Percentiles rank a stretch among this genome's conserved stretches.
phyloP scores from a whole-genome alignment of 2,329 filamentous ascomycete species.

The Penicillium capsulatum region DNA sequence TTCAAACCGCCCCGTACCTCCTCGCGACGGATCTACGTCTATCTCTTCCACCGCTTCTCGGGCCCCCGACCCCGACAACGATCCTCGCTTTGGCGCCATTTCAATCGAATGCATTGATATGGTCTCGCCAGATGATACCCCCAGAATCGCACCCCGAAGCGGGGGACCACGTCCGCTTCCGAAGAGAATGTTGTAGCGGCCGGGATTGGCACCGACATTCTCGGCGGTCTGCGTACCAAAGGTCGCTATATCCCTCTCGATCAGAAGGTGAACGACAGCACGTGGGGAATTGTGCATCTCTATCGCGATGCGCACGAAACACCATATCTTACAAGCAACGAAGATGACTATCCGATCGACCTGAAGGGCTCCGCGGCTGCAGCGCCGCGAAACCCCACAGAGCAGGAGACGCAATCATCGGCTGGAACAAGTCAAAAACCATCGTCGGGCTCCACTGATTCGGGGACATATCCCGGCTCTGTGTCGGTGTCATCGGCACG shows the following conservation, averaged over 20 bases:
- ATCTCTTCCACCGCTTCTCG: conserved; percentile 7
- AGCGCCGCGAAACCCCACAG: conserved; percentile 23
- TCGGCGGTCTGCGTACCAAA: conserved; percentile 71
- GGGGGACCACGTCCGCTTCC: conserved; percentile 28
- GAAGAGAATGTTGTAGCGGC: conserved; percentile 44
- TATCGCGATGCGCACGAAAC: conserved; percentile 82
- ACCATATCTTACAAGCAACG: conserved; percentile 47
- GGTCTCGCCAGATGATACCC: conserved; percentile 36
- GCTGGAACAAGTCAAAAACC: not conserved
- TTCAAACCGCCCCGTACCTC: not conserved
- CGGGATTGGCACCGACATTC: conserved; percentile 48
- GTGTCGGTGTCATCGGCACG: conserved; percentile 12
- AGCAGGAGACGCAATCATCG: conserved; percentile 13
- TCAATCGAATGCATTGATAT: conserved; percentile 79
- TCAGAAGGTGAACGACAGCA: conserved; percentile 68
- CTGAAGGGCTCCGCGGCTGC: conserved; percentile 38
- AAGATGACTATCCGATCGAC: conserved; percentile 45
- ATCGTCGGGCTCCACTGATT: too few species aligned
- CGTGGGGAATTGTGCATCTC: conserved; percentile 90
- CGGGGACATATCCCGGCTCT: conserved; percentile 5
- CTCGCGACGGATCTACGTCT: conserved; percentile 1
- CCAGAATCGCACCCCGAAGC: conserved; percentile 19
- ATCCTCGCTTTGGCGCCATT: conserved; percentile 80
- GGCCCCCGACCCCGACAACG: conserved; percentile 37
- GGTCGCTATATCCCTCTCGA: conserved; percentile 71